Evolutionary conservation across 1,284 basidiomycete species (phyloP).

Genomic region (Chalciporus sp.): DNA sequence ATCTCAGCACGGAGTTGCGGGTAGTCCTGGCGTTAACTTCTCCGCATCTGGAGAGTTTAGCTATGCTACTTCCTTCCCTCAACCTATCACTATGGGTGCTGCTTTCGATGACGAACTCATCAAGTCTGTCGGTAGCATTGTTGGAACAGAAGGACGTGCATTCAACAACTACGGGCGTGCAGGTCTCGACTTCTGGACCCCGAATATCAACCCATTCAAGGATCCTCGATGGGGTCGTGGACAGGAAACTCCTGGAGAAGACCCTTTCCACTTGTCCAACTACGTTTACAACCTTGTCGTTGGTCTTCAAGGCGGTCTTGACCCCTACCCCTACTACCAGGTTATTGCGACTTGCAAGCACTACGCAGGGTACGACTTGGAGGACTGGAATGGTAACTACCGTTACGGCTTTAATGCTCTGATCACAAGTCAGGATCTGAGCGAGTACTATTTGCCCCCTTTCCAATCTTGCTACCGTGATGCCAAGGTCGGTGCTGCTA

Average conservation of each 20-base stretch:
- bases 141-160: slow-evolving; percentile 58
- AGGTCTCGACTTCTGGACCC: slow-evolving; percentile 58
- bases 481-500: slow-evolving; percentile 56
- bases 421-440: slow-evolving; percentile 56
- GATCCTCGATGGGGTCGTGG: slow-evolving; percentile 64
- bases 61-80: slow-evolving; percentile 58
- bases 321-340: slow-evolving; percentile 52
- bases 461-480: slow-evolving; percentile 62
- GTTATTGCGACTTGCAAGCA: slow-evolving; percentile 60
- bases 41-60: slow-evolving; percentile 51
- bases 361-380: slow-evolving; percentile 58
- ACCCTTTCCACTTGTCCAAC: slow-evolving; percentile 52
- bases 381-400: slow-evolving; percentile 51
- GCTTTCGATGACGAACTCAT: slow-evolving; percentile 72
- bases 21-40: slow-evolving; percentile 54
- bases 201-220: slow-evolving; percentile 63
- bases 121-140: slow-evolving; percentile 46
- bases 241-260: slow-evolving; percentile 63
- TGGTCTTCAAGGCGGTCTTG: slow-evolving; percentile 58
- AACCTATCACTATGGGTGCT: slow-evolving; percentile 90
- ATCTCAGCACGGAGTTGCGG: slow-evolving; percentile 52
- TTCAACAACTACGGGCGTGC: slow-evolving; percentile 55
- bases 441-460: slow-evolving; percentile 54
- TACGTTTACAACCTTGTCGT: slow-evolving; percentile 56
- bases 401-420: slow-evolving; percentile 54